phyloP scores from a whole-genome alignment of 352 stramenopile genomes.

The Pythium vanterpoolii region DNA sequence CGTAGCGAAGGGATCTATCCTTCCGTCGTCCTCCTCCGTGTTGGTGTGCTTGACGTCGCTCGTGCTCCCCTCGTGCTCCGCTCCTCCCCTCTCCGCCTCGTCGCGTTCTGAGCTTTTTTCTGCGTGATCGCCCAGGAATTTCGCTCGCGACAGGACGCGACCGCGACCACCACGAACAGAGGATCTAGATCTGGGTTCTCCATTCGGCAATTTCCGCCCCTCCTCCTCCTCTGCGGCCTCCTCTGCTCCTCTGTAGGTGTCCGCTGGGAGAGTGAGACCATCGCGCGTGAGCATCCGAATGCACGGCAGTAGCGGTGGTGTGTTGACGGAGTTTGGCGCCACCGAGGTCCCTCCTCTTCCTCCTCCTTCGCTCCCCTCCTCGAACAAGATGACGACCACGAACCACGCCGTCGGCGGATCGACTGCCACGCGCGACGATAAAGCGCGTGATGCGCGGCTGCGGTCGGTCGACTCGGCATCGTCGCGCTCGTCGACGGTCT shows the following conservation, averaged over 20 bases:
- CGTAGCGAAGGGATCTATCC: not conserved
- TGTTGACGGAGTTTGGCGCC: slow-evolving; percentile 16
- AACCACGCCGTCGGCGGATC: not conserved
- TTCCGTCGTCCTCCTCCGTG: not conserved
- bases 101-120: slow-evolving; percentile 7
- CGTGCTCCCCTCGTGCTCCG: not conserved
- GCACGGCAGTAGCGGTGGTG: slow-evolving; percentile 10
- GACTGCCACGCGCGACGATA: not conserved
- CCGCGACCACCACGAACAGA: not conserved
- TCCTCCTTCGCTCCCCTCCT: not conserved
- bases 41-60: not conserved
- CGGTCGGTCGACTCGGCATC: slow-evolving; percentile 13
- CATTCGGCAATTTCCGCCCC: not conserved
- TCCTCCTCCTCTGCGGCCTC: slow-evolving; percentile 6
- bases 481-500: slow-evolving; percentile 15
- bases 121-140: not conserved
- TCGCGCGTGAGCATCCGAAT: not conserved
- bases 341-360: not conserved
- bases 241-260: not conserved
- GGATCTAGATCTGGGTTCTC: not conserved
- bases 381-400: not conserved
- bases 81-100: slow-evolving; percentile 3
- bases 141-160: not conserved
- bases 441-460: not conserved
- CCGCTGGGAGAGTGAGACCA: not conserved